A percentile compares a stretch with the other conserved stretches of the same genome.
Evolutionary conservation across 2,329 filamentous ascomycete genomes (phyloP).

Genomic region (Lanzia echinophila): DNA sequence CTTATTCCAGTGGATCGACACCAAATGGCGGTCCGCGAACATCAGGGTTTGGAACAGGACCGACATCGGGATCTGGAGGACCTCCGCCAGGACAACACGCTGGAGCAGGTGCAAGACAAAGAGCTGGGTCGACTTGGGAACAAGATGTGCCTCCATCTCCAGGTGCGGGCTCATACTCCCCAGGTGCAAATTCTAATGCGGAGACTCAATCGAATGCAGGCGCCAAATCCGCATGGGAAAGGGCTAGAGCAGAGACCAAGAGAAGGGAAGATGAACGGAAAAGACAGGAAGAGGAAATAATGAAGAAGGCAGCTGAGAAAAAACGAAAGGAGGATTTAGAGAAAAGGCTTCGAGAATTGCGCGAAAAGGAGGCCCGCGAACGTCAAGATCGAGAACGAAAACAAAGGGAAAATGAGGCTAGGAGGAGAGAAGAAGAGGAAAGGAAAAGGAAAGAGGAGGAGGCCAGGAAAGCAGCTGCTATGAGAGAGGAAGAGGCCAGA

Average conservation of each 20-base stretch:
- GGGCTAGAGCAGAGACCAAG: constrained; percentile 60
- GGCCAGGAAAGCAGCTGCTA: constrained; percentile 10
- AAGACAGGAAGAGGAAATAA: constrained; percentile 59
- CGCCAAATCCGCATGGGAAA: constrained; percentile 54
- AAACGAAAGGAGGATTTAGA: constrained; percentile 52
- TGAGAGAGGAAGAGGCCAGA: constrained; percentile 8
- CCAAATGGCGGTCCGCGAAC: constrained; percentile 11
- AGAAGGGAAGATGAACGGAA: constrained; percentile 55
- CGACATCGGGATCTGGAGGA: constrained; percentile 9
- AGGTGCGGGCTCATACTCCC: constrained; percentile 11
- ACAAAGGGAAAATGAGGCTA: constrained; percentile 39
- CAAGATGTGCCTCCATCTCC: constrained; percentile 7
- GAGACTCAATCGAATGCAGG: constrained; percentile 7
- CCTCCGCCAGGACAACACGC: constrained; percentile 15
- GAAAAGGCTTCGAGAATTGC: constrained; percentile 45
- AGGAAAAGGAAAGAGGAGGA: constrained; percentile 18
- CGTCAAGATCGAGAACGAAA: constrained; percentile 34
- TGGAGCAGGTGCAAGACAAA: constrained; percentile 9
- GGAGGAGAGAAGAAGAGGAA: constrained; percentile 46
- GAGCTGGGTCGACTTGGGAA: constrained; percentile 1
- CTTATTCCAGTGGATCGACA: constrained; percentile 23
- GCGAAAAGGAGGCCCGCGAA: constrained; percentile 47
- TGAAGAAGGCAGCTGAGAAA: constrained; percentile 52
- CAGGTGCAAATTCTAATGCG: constrained; percentile 1
- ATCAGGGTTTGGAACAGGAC: constrained; percentile 3